Evolutionary conservation across 1,139 yeast genomes (phyloP).

Genomic region (Pichia sp.): DNA sequence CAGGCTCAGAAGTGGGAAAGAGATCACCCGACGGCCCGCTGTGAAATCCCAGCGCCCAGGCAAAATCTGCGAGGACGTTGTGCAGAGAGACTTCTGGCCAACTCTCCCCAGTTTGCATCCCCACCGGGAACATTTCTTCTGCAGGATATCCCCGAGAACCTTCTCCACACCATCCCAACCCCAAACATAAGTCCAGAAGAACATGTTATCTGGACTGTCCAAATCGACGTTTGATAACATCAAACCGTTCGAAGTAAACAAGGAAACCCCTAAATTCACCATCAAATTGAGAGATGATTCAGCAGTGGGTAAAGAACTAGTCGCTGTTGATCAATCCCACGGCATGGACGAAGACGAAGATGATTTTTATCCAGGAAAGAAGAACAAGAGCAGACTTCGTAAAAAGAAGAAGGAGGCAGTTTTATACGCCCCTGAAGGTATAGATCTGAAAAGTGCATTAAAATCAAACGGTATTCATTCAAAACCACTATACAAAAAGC

Average conservation of each 20-base stretch:
- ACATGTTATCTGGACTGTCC: background rate
- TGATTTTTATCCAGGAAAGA: slow-evolving; percentile 14
- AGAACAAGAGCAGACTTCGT: slow-evolving; percentile 10
- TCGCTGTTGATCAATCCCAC: background rate
- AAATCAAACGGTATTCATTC: slow-evolving; percentile 13
- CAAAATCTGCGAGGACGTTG: too few relatives aligned
- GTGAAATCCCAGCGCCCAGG: too few relatives aligned
- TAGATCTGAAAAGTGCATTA: slow-evolving; percentile 9
- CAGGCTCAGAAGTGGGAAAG: too few relatives aligned
- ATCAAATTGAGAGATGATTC: slow-evolving; percentile 8
- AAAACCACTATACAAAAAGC: slow-evolving; percentile 9
- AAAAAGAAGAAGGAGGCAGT: slow-evolving; percentile 14
- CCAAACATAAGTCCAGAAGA: background rate
- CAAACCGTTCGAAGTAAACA: background rate
- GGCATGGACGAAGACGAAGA: slow-evolving; percentile 4
- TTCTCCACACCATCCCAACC: too few relatives aligned
- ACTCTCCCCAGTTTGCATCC: too few relatives aligned
- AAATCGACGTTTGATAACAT: background rate
- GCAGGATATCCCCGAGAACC: too few relatives aligned
- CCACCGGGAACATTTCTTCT: too few relatives aligned
- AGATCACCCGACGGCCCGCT: too few relatives aligned
- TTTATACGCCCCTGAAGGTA: slow-evolving; percentile 12
- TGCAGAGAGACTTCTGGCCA: too few relatives aligned
- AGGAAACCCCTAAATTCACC: background rate
- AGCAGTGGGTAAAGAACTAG: slow-evolving; percentile 1